phyloP scores from a whole-genome alignment of 164 flowering plant species.

The Echeveria elegans region DNA sequence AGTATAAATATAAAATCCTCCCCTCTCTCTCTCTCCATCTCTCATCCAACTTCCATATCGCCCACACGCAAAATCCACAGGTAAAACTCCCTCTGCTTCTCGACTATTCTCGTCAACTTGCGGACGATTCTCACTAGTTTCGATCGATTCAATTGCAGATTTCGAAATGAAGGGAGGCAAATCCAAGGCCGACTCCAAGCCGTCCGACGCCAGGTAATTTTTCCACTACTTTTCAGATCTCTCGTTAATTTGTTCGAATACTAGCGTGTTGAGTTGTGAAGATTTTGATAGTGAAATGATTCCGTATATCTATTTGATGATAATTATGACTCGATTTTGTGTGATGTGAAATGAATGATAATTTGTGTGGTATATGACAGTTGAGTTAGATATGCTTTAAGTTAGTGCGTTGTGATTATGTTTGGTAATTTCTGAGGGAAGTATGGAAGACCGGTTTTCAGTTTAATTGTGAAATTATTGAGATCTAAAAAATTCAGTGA shows the following conservation, averaged over 20 bases:
- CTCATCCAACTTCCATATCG: background rate
- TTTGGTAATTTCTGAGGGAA: background rate
- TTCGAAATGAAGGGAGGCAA: slow-evolving; percentile 1
- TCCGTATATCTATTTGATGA: too few species aligned
- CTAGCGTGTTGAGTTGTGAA: background rate
- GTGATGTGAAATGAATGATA: background rate
- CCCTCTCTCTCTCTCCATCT: background rate
- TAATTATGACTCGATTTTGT: too few species aligned
- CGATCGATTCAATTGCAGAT: background rate
- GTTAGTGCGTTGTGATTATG: background rate
- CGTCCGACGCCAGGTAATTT: background rate
- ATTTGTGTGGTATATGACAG: background rate
- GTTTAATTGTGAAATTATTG: background rate
- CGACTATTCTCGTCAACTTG: background rate
- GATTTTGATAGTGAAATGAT: background rate
- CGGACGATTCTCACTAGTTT: background rate
- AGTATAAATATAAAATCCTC: background rate
- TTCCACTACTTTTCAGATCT: background rate
- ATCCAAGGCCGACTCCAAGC: slow-evolving; percentile 1
- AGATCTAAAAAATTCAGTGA: background rate
- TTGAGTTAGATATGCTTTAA: background rate
- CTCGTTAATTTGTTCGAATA: background rate
- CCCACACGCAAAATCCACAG: background rate
- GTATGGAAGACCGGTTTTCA: background rate
- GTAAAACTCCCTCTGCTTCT: background rate